Base-by-base conservation (phyloP, 371 early-diverging fungal genomes). In the Dichotomocladium elegans region DNA sequence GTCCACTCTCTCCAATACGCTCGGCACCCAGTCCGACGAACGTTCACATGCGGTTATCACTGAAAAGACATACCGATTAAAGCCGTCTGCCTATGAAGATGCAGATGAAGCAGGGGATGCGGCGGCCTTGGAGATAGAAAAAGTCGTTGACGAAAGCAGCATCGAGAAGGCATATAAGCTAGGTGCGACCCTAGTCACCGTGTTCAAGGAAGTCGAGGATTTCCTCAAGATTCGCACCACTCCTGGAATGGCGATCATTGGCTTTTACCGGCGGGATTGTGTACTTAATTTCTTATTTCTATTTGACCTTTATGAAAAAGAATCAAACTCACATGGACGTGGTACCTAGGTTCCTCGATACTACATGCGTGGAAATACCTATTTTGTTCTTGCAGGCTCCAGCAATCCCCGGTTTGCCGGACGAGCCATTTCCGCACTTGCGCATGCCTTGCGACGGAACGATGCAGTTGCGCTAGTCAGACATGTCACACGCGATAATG, bases 121-220 rank as follows among this genome's bases (percentile, higher is more conserved):
- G 74, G 37, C 31, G 11, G n/a, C n/a, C n/a, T n/a, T n/a, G n/a
- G n/a, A n/a, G n/a, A 53, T 40, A 0, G 43, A 55, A 24, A 31
- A 57, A 1, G 67, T 68, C 6, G 72, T 63, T n/a, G 61, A 57
- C n/a, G 54, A 58, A 41, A 21, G 4, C 19, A 12, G 49, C 11
- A 14, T 34, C 5, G 53, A 57, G 19, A 79, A 74, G 52, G 90
- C 83, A 0, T 88, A 81, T 61, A 58, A 67, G 44, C 87, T 85
- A 58, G 91, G 92, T 46, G 88, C 85, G 58, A 77, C 79, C 0
- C 51, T 82, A 14, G 80, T 91, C 1, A 82, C 85, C 14, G 74
- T 89, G 12, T 65, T 72, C 11, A 63, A 60, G 3, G 82, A 80
- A 41, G 88, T 88, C 59, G 67, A 81, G 53, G 78, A 81, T 9